Evolutionary conservation across 2,329 filamentous ascomycete genomes (phyloP).

Genomic region (Amesomyces nigricolor): DNA sequence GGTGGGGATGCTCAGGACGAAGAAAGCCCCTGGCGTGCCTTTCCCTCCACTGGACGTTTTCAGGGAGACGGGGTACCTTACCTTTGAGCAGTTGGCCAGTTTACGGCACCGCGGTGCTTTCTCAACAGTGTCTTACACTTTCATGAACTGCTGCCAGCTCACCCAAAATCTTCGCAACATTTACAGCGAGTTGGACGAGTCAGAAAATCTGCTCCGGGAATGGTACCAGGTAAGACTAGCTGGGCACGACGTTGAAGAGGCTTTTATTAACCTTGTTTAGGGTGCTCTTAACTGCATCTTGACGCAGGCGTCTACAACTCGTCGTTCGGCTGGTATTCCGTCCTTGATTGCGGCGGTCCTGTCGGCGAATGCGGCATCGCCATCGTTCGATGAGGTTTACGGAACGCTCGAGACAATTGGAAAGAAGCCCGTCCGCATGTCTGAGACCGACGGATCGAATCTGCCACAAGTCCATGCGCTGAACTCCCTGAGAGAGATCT

Average conservation of each 20-base stretch:
- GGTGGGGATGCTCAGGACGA: slow-evolving; percentile 48
- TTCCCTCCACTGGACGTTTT: slow-evolving; percentile 52
- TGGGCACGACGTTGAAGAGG: no score
- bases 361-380: slow-evolving; percentile 53
- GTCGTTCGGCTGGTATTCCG: slow-evolving; percentile 87
- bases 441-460: slow-evolving; percentile 57
- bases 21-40: slow-evolving; percentile 39
- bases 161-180: slow-evolving; percentile 42
- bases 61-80: slow-evolving; percentile 61
- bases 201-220: slow-evolving; percentile 47
- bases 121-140: slow-evolving; percentile 85
- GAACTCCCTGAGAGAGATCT: slow-evolving; percentile 89
- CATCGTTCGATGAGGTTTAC: slow-evolving; percentile 62
- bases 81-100: slow-evolving; percentile 75
- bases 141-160: slow-evolving; percentile 70
- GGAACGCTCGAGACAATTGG: slow-evolving; percentile 56
- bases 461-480: slow-evolving; percentile 90
- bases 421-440: slow-evolving; percentile 44
- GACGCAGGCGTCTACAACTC: slow-evolving; percentile 73
- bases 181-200: slow-evolving; percentile 26
- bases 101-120: slow-evolving; percentile 89
- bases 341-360: slow-evolving; percentile 79
- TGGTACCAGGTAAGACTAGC: slow-evolving; percentile 62
- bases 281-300: slow-evolving; percentile 65
- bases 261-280: slow-evolving; percentile 31